A percentile compares a stretch with the other conserved stretches of the same genome.
These are phyloP conservation scores for Populus simonii DNA, from an alignment of 345 rosid genomes.

Conservation along the genomic window DNA sequence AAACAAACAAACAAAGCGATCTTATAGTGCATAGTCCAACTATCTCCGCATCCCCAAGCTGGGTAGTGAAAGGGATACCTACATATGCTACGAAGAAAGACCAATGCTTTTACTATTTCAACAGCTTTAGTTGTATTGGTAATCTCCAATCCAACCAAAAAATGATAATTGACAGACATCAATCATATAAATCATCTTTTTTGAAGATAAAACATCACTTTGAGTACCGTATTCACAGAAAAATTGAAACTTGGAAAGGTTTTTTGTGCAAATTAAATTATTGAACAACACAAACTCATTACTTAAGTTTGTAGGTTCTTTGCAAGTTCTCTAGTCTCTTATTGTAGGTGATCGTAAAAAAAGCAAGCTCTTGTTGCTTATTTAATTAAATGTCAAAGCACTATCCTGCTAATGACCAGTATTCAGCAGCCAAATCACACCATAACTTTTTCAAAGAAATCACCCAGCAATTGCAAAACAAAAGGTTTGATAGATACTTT, in stretches of 20 bases:
- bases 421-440: background rate
- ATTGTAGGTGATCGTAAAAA: no score
- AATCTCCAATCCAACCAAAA: background rate
- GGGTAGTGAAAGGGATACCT: background rate
- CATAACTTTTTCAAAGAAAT: background rate
- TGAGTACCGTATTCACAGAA: background rate
- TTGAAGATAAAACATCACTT: no score
- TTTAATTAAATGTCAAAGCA: no score
- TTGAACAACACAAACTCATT: background rate
- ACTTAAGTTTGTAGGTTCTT: no score
- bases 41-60: background rate
- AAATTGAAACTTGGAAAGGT: background rate
- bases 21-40: background rate
- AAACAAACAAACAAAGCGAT: background rate
- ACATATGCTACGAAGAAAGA: background rate
- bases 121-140: background rate
- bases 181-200: background rate
- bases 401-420: background rate
- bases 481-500: background rate
- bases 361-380: background rate
- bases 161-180: background rate
- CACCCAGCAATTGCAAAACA: background rate
- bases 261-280: background rate
- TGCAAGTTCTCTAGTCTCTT: no score
- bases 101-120: background rate